Conservation (phyloP, 2,329 filamentous ascomycete genomes). For the Neopestalotiopsis sp. region DNA sequence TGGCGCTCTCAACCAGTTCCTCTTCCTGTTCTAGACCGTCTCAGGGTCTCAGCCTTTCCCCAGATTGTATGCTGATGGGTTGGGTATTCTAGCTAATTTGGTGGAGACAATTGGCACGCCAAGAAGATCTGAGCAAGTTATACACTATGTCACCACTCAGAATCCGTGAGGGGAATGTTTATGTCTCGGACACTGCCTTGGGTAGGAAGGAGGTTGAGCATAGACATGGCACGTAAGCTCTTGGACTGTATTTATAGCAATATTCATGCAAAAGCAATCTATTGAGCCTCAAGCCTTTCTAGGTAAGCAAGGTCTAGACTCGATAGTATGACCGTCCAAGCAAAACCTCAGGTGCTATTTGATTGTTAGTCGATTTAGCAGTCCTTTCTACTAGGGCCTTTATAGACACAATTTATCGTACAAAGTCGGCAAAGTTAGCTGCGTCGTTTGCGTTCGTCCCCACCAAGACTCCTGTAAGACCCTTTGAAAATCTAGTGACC, state of each 20-base stretch:
- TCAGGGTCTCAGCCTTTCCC: background rate
- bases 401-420: too few species aligned
- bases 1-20: background rate
- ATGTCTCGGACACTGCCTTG: background rate
- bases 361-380: background rate
- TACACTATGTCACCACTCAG: background rate
- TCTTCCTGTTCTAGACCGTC: background rate
- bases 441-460: background rate
- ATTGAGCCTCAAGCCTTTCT: too few species aligned
- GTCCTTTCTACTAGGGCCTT: too few species aligned
- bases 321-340: background rate
- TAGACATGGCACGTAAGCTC: too few species aligned
- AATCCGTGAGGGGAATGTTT: background rate
- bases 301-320: background rate
- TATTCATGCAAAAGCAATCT: background rate
- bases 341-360: background rate
- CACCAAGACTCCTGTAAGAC: too few species aligned
- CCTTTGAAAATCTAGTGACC: too few species aligned
- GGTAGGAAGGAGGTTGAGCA: background rate
- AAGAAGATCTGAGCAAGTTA: too few species aligned
- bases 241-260: background rate
- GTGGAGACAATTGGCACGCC: background rate
- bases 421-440: background rate
- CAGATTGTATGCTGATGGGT: constrained; percentile 1
- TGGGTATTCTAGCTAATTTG: background rate